Evolutionary conservation across 2,329 filamentous ascomycete species (phyloP).

Genomic region (Aspergillus felis): DNA sequence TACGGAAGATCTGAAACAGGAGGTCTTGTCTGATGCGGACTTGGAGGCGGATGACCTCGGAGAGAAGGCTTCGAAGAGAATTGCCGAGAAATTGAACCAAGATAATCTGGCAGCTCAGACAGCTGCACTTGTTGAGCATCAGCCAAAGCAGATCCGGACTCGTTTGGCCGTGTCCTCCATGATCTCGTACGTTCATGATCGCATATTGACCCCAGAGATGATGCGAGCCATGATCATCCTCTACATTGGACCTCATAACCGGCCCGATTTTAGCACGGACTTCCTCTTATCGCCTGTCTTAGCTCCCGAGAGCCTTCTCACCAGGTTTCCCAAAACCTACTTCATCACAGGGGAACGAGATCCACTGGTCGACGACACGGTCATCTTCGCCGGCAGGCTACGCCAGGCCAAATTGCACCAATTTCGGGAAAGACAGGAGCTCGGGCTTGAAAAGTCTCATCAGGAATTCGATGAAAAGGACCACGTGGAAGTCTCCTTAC

Average conservation of each 20-base stretch:
- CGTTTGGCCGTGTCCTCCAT: conserved; percentile 93
- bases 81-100: conserved; percentile 27
- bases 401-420: conserved; percentile 67
- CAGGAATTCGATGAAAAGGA: conserved; percentile 67
- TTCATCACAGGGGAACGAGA: conserved; percentile 94
- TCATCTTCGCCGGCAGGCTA: conserved; percentile 89
- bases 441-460: conserved; percentile 50
- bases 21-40: conserved; percentile 14
- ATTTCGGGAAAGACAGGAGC: conserved; percentile 53
- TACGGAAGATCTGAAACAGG: conserved; percentile 55
- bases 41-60: conserved; percentile 17
- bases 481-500: conserved; percentile 74
- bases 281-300: conserved; percentile 87
- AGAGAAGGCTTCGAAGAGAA: conserved; percentile 17
- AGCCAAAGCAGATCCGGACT: conserved; percentile 61
- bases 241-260: conserved; percentile 89
- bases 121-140: conserved; percentile 30
- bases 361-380: conserved; percentile 91
- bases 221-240: conserved; percentile 99
- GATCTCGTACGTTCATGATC: conserved; percentile 97
- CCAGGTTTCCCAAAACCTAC: conserved; percentile 88
- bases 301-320: conserved; percentile 77
- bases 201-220: conserved; percentile 93
- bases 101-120: conserved; percentile 35
- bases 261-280: conserved; percentile 87